phyloP scores from a whole-genome alignment of 345 rosid species.

The Eucalyptus cloeziana region DNA sequence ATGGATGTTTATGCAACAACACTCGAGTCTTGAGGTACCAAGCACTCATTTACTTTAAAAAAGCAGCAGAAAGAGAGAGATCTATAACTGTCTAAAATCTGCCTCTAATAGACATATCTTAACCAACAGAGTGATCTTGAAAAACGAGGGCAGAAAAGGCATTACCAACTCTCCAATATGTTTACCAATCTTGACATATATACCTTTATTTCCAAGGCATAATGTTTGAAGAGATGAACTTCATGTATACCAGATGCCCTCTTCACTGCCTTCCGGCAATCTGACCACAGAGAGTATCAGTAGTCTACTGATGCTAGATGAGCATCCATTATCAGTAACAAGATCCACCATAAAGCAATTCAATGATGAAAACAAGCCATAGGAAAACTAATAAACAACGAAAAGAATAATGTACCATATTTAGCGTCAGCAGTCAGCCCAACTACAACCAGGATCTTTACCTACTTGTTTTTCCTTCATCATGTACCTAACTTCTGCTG shows the following conservation, averaged over 20 bases:
- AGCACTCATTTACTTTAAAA: background rate
- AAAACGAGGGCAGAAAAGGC: background rate
- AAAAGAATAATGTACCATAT: background rate
- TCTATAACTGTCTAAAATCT: background rate
- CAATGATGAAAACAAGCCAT: background rate
- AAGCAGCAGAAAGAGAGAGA: background rate
- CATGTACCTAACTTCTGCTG: constrained; percentile 34
- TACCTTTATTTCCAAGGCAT: background rate
- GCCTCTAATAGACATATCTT: background rate
- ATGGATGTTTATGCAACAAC: background rate
- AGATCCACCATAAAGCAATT: background rate
- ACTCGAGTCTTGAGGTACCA: background rate
- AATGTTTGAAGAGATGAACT: background rate
- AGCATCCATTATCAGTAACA: background rate
- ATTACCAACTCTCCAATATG: background rate
- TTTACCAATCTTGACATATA: background rate
- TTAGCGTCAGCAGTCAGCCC: constrained; percentile 5
- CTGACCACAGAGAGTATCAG: background rate
- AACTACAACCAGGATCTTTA: constrained; percentile 50
- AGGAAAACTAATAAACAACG: background rate
- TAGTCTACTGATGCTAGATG: background rate
- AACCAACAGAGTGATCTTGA: background rate
- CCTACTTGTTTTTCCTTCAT: constrained; percentile 34
- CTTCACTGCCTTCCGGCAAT: background rate
- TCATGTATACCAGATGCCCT: background rate